These are phyloP conservation scores for Leccinum holopus DNA, from an alignment of 1,284 basidiomycete species.

Conservation along the genomic window DNA sequence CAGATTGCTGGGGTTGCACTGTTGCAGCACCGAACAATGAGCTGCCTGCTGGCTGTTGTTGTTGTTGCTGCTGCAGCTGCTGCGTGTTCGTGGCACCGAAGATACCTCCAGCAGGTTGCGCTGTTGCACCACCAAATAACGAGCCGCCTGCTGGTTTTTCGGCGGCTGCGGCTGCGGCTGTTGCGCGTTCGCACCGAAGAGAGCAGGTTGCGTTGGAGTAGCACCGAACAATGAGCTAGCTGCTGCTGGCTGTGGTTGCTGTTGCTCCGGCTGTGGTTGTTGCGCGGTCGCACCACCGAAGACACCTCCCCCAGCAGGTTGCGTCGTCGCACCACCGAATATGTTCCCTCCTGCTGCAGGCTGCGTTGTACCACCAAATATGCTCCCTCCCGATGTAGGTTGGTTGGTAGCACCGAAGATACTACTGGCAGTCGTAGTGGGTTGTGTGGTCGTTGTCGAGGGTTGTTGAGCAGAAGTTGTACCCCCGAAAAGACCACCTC, in stretches of 20 bases:
- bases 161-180: conserved; percentile 15
- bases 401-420: conserved; percentile 23
- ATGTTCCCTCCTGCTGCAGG: conserved; percentile 18
- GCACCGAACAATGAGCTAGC: conserved; percentile 19
- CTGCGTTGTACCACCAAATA: conserved; percentile 23
- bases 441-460: conserved; percentile 10
- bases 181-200: conserved; percentile 25
- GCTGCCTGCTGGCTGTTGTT: conserved; percentile 11
- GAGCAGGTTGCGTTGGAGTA: conserved; percentile 11
- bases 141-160: conserved; percentile 14
- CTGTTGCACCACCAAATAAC: conserved; percentile 14
- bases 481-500: conserved; percentile 21
- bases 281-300: conserved; percentile 24
- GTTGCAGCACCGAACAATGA: conserved; percentile 16
- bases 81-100: conserved; percentile 26
- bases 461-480: conserved; percentile 17
- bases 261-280: conserved; percentile 19
- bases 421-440: conserved; percentile 10
- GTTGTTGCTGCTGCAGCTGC: conserved; percentile 12
- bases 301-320: conserved; percentile 23
- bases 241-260: conserved; percentile 12
- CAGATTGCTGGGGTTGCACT: conserved; percentile 18
- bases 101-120: conserved; percentile 18
- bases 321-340: conserved; percentile 18
- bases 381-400: conserved; percentile 16